These are phyloP conservation scores for Henckelia pumila DNA, from an alignment of 257 asterid genomes.

Conservation along the genomic window DNA sequence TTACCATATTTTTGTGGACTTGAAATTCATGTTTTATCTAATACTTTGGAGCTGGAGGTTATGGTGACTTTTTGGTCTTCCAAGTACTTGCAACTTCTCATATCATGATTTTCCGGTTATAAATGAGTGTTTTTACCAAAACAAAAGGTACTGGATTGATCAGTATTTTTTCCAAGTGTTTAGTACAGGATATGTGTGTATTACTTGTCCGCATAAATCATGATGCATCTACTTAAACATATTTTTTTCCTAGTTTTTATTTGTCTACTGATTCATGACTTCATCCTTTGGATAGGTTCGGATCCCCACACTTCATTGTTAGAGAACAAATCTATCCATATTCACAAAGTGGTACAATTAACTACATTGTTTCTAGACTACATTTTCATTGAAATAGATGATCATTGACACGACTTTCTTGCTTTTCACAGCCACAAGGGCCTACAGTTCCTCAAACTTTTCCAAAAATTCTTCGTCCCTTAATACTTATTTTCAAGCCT, in stretches of 20 bases:
- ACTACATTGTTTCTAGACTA: constrained; percentile 19
- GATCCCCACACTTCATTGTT: constrained; percentile 77
- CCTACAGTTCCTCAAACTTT: constrained; percentile 60
- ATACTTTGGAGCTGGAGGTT: constrained; percentile 1
- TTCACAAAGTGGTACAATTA: constrained; percentile 71
- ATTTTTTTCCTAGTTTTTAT: not conserved
- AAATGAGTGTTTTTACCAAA: no score
- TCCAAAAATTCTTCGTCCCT: constrained; percentile 69
- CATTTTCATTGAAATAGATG: constrained; percentile 12
- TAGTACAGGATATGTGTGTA: no score
- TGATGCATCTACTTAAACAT: constrained; percentile 1
- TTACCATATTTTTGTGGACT: not conserved
- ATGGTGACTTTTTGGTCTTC: not conserved
- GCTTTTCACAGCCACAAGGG: constrained; percentile 68
- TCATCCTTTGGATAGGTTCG: constrained; percentile 55
- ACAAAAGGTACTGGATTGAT: no score
- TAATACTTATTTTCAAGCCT: constrained; percentile 74
- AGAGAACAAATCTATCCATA: constrained; percentile 65
- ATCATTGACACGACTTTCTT: constrained; percentile 26
- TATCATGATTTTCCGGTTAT: not conserved
- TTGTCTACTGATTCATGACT: constrained; percentile 24
- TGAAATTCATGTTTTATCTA: not conserved
- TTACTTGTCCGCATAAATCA: not conserved
- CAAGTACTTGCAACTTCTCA: not conserved
- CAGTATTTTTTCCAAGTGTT: no score